Percentiles rank a stretch among this genome's conserved stretches.
phyloP scores from a whole-genome alignment of 1,139 yeast species.

The Schwanniomyces etchellsii region DNA sequence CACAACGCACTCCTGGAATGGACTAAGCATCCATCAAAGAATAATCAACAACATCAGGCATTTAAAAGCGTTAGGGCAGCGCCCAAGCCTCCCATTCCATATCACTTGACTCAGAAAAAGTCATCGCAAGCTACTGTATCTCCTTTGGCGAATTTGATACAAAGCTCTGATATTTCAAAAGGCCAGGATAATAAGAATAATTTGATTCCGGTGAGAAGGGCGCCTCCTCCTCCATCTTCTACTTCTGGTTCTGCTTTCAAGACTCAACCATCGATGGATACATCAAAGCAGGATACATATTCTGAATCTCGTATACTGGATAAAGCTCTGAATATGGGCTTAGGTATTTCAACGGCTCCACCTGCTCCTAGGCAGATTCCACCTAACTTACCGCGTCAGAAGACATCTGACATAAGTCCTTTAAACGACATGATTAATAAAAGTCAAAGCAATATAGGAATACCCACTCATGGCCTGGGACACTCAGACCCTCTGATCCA shows the following conservation, averaged over 20 bases:
- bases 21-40: constrained; percentile 34
- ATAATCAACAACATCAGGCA: constrained; percentile 10
- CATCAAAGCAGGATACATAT: constrained; percentile 7
- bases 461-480: background rate
- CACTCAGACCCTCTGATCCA: too few species aligned
- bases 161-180: constrained; percentile 14
- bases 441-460: background rate
- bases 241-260: constrained; percentile 7
- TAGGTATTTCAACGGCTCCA: background rate
- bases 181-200: constrained; percentile 12
- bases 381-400: background rate
- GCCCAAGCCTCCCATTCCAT: constrained; percentile 42
- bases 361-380: constrained; percentile 1
- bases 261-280: constrained; percentile 7
- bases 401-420: background rate
- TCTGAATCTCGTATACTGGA: background rate
- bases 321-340: background rate
- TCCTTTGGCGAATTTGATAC: constrained; percentile 31
- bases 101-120: constrained; percentile 25
- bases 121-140: constrained; percentile 17
- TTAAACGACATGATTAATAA: background rate
- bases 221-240: constrained; percentile 48
- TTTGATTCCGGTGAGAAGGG: constrained; percentile 46
- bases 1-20: constrained; percentile 29
- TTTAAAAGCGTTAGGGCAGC: constrained; percentile 39